Conservation (phyloP, 805 yeast species). For the Vanderwaltozyma tropicalis region DNA sequence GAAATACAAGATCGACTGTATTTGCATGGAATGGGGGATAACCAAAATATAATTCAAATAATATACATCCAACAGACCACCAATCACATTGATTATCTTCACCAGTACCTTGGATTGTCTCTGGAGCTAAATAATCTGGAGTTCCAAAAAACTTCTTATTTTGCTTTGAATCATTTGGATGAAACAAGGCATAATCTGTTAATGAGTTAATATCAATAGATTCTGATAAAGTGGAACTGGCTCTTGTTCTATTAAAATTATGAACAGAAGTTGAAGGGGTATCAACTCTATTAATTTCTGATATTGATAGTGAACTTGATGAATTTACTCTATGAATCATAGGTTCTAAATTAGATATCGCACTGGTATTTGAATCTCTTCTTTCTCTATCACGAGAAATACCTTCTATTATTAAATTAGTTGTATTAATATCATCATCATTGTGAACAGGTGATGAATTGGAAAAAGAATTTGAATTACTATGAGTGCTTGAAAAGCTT, state of each 20-base stretch:
- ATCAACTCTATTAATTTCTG: constrained; percentile 10
- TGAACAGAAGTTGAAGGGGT: background rate
- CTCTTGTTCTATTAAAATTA: constrained; percentile 5
- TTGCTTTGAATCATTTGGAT: constrained; percentile 50
- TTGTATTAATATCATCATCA: constrained; percentile 1
- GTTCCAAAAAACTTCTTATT: constrained; percentile 78
- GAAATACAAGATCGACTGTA: constrained; percentile 71
- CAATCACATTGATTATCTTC: constrained; percentile 65
- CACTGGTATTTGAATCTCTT: constrained; percentile 11
- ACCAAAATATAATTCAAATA: constrained; percentile 86
- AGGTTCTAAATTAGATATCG: constrained; percentile 15
- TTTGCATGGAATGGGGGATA: constrained; percentile 89
- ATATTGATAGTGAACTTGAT: constrained; percentile 20
- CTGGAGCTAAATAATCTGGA: constrained; percentile 96
- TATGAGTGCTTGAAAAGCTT: constrained; percentile 1
- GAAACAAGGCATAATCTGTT: constrained; percentile 53
- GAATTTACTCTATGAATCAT: constrained; percentile 24
- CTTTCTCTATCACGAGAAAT: constrained; percentile 7
- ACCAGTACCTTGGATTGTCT: constrained; percentile 74
- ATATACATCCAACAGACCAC: constrained; percentile 97
- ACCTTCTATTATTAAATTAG: constrained; percentile 3
- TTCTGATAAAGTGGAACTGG: constrained; percentile 31
- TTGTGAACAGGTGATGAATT: background rate
- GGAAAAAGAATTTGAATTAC: background rate
- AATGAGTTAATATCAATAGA: constrained; percentile 7